A percentile compares a stretch with the other conserved stretches of the same genome.
Conservation (phyloP, 1,284 basidiomycete species). For the Malassezia pachydermatis region DNA sequence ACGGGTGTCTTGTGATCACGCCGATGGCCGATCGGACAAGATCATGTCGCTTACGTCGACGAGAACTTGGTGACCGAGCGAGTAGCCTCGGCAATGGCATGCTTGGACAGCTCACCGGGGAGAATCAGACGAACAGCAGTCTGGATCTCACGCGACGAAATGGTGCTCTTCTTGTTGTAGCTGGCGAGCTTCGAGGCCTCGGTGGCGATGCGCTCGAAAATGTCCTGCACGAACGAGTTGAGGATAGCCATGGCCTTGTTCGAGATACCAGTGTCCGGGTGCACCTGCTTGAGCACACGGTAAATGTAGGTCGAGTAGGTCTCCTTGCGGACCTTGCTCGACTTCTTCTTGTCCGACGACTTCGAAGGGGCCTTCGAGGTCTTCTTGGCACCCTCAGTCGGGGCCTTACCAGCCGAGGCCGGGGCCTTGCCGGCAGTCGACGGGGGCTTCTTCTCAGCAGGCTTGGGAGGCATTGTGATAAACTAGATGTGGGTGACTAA, state of each 20-base stretch:
- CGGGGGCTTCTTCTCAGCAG: slow-evolving; percentile 52
- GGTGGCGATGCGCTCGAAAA: slow-evolving; percentile 50
- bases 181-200: slow-evolving; percentile 49
- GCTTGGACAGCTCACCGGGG: slow-evolving; percentile 63
- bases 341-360: slow-evolving; percentile 57
- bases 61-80: slow-evolving; percentile 57
- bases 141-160: slow-evolving; percentile 49
- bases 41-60: slow-evolving; percentile 48
- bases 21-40: neutral
- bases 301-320: slow-evolving; percentile 50
- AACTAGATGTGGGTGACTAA: slow-evolving; percentile 1
- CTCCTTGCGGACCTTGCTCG: slow-evolving; percentile 58
- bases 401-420: slow-evolving; percentile 50
- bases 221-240: slow-evolving; percentile 51
- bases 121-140: slow-evolving; percentile 47
- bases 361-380: slow-evolving; percentile 50
- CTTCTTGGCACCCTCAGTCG: slow-evolving; percentile 59
- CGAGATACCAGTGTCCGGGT: slow-evolving; percentile 51
- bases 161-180: slow-evolving; percentile 49
- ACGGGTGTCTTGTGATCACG: too few species aligned
- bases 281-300: slow-evolving; percentile 57
- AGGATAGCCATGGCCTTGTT: slow-evolving; percentile 52
- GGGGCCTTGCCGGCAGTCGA: slow-evolving; percentile 56
- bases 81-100: slow-evolving; percentile 72
- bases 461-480: slow-evolving; percentile 41